A percentile compares a stretch with the other conserved stretches of the same genome.
phyloP scores from a whole-genome alignment of 2,329 filamentous ascomycete genomes.

The Diaporthe longicolla region DNA sequence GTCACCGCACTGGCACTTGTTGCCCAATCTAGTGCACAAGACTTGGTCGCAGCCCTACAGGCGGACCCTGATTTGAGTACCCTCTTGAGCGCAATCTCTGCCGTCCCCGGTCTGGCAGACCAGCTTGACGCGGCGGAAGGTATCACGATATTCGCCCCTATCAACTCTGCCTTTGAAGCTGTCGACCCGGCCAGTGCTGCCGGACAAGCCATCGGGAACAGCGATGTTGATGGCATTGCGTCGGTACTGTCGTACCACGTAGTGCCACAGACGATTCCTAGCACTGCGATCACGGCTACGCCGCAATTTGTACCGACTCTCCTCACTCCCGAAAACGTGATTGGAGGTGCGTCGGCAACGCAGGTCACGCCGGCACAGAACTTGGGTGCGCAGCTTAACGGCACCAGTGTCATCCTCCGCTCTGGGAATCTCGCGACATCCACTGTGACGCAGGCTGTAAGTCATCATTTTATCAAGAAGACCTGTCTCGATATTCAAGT shows the following conservation, averaged over 20 bases:
- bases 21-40: slow-evolving; percentile 7
- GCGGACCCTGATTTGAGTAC: slow-evolving; percentile 27
- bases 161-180: slow-evolving; percentile 22
- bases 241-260: slow-evolving; percentile 35
- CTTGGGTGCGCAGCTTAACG: slow-evolving; percentile 18
- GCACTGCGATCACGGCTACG: slow-evolving; percentile 11
- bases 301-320: slow-evolving; percentile 29
- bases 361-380: slow-evolving; percentile 21
- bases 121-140: slow-evolving; percentile 14
- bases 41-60: slow-evolving; percentile 6
- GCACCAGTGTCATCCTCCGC: slow-evolving; percentile 16
- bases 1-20: not conserved
- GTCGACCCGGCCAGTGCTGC: slow-evolving; percentile 27
- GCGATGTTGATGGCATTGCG: slow-evolving; percentile 7
- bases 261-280: slow-evolving; percentile 7
- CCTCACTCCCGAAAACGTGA: slow-evolving; percentile 26
- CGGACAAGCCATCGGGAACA: slow-evolving; percentile 4
- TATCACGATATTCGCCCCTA: slow-evolving; percentile 30
- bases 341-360: slow-evolving; percentile 7
- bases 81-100: slow-evolving; percentile 16
- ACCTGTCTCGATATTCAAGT: fast-evolving
- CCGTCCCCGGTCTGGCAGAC: slow-evolving; percentile 24
- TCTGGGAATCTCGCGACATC: slow-evolving; percentile 19
- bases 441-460: slow-evolving; percentile 29
- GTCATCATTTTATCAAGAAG: not conserved